A percentile compares a stretch with the other conserved stretches of the same genome.
phyloP scores from a whole-genome alignment of 2,329 filamentous ascomycete genomes.

The Fusarium sp. region DNA sequence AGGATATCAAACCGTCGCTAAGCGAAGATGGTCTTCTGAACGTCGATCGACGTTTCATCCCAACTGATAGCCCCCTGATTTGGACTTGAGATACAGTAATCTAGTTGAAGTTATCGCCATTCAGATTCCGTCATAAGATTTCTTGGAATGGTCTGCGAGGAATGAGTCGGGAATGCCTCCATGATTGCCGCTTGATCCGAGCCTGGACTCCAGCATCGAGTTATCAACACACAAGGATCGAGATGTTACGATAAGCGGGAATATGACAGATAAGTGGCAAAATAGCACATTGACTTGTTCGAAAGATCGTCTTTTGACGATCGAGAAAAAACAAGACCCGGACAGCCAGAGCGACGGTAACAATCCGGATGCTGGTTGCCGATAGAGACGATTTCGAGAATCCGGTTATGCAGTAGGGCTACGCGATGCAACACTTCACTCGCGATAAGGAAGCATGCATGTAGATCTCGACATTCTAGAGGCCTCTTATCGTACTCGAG shows the following conservation, averaged over 20 bases:
- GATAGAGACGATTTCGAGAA: background rate
- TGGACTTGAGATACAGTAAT: too few species aligned
- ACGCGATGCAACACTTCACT: conserved; percentile 4
- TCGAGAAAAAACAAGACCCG: background rate
- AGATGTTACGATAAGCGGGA: background rate
- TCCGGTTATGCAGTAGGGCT: conserved; percentile 18
- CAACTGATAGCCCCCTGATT: too few species aligned
- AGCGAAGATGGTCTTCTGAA: too few species aligned
- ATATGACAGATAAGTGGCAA: conserved; percentile 3
- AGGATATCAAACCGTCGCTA: too few species aligned
- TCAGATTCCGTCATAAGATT: too few species aligned
- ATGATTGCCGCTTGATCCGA: background rate
- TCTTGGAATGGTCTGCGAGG: too few species aligned
- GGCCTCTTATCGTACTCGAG: conserved; percentile 2
- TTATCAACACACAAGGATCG: background rate
- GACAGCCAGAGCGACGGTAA: background rate
- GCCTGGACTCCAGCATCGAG: background rate
- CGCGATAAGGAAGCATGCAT: conserved; percentile 13
- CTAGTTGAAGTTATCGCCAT: too few species aligned
- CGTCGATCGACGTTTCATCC: too few species aligned
- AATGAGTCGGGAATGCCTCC: background rate
- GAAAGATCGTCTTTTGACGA: background rate
- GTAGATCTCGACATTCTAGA: conserved; percentile 29
- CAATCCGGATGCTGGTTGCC: background rate
- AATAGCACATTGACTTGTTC: background rate